These are phyloP conservation scores for Trametes polyzona DNA, from an alignment of 1,284 basidiomycete genomes.

Conservation along the genomic window DNA sequence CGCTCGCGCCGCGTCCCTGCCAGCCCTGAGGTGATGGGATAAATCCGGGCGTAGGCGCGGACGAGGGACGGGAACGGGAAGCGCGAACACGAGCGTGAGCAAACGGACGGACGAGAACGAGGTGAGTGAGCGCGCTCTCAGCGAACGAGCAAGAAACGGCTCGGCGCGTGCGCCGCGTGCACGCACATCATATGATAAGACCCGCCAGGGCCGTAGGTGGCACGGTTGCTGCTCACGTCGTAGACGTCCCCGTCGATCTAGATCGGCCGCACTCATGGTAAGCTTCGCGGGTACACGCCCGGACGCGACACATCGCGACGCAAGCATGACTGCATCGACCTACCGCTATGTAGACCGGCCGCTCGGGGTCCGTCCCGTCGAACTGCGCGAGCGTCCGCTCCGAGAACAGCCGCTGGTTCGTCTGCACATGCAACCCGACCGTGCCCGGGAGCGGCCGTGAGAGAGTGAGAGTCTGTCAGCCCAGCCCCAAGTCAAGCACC, in stretches of 20 bases:
- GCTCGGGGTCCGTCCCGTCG: slow-evolving; percentile 72
- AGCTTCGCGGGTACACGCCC: slow-evolving; percentile 27
- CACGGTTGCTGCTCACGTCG: slow-evolving; percentile 80
- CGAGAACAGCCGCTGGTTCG: slow-evolving; percentile 72
- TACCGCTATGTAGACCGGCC: slow-evolving; percentile 87
- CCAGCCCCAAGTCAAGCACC: too few relatives aligned
- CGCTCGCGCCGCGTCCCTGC: slow-evolving; percentile 85
- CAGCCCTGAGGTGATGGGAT: slow-evolving; percentile 61
- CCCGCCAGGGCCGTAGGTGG: slow-evolving; percentile 90
- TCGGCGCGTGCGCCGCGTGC: slow-evolving; percentile 11
- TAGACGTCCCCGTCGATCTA: slow-evolving; percentile 93
- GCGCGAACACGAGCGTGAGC: neutral
- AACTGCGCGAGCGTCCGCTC: slow-evolving; percentile 70
- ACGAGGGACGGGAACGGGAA: too few relatives aligned
- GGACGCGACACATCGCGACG: slow-evolving; percentile 22
- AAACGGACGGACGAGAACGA: neutral
- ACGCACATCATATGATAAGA: slow-evolving; percentile 84
- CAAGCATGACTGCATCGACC: slow-evolving; percentile 40
- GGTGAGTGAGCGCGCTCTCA: slow-evolving; percentile 14
- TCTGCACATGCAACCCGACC: slow-evolving; percentile 33
- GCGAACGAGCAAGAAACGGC: slow-evolving; percentile 9
- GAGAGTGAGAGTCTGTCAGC: too few relatives aligned
- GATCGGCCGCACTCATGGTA: slow-evolving; percentile 18
- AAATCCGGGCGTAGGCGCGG: too few relatives aligned
- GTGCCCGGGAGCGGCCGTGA: slow-evolving; percentile 11